A percentile compares a stretch with the other conserved stretches of the same genome.
These are phyloP conservation scores for Neonectria faginata DNA, from an alignment of 2,329 filamentous ascomycete species.

Conservation along the genomic window DNA sequence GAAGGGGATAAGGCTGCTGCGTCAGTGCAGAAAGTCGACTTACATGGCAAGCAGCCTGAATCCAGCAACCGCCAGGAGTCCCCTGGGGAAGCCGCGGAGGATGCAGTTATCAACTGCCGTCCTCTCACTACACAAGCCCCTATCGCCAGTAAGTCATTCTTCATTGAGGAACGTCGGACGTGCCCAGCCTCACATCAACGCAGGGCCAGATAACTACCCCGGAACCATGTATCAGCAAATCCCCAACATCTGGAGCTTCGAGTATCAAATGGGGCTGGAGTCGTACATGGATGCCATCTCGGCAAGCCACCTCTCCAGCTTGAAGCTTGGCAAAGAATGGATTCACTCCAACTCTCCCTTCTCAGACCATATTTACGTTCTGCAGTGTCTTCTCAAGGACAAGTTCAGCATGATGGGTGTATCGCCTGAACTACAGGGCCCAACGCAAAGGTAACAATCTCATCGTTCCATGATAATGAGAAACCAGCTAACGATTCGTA, in stretches of 20 bases:
- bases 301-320: conserved; percentile 37
- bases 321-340: conserved; percentile 43
- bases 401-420: conserved; percentile 39
- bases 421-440: conserved; percentile 26
- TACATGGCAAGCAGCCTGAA: background rate
- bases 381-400: conserved; percentile 42
- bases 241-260: conserved; percentile 47
- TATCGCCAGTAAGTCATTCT: background rate
- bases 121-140: background rate
- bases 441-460: conserved; percentile 29
- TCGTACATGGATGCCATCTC: conserved; percentile 43
- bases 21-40: background rate
- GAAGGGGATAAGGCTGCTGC: background rate
- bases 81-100: background rate
- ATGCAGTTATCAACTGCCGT: background rate
- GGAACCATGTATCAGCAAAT: conserved; percentile 42
- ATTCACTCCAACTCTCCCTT: conserved; percentile 47
- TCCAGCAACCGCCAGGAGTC: background rate
- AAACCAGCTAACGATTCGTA: conserved; percentile 6
- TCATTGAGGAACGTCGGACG: background rate
- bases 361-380: conserved; percentile 47
- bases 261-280: conserved; percentile 48
- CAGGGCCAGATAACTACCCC: background rate
- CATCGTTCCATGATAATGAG: too few species aligned
- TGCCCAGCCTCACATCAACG: background rate